Conservation (phyloP, 1,284 basidiomycete species). For the Fomitiporia mediterranea region DNA sequence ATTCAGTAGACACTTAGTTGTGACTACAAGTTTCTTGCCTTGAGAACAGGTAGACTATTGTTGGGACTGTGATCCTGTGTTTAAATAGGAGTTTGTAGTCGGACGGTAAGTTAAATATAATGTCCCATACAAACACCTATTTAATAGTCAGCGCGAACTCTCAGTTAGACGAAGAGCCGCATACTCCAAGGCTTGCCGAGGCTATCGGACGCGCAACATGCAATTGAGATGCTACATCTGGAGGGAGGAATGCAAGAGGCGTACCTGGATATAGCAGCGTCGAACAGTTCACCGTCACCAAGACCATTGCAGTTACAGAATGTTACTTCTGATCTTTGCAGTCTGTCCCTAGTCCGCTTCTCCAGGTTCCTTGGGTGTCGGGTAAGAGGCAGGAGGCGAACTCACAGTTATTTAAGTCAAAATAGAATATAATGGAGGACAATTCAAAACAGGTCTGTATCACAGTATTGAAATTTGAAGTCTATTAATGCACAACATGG, state of each 20-base stretch:
- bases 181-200: slow-evolving; percentile 22
- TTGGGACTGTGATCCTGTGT: slow-evolving; percentile 22
- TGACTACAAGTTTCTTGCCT: slow-evolving; percentile 21
- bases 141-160: not conserved
- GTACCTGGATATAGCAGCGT: slow-evolving; percentile 23
- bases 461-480: too few relatives aligned
- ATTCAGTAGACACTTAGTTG: not conserved
- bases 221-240: slow-evolving; percentile 19
- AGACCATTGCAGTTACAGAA: too few relatives aligned
- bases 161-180: not conserved
- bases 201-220: slow-evolving; percentile 20
- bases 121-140: slow-evolving; percentile 30
- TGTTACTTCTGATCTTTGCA: too few relatives aligned
- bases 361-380: too few relatives aligned
- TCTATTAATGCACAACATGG: too few relatives aligned
- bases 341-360: too few relatives aligned
- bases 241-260: slow-evolving; percentile 24
- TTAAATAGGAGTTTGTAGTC: slow-evolving; percentile 26
- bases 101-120: slow-evolving; percentile 23
- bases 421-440: too few relatives aligned
- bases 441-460: too few relatives aligned
- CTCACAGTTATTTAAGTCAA: too few relatives aligned
- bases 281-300: not conserved
- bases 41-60: slow-evolving; percentile 27
- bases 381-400: too few relatives aligned